Evolutionary conservation across 352 stramenopile genomes (phyloP).

Genomic region (Pythium guiyangense): DNA sequence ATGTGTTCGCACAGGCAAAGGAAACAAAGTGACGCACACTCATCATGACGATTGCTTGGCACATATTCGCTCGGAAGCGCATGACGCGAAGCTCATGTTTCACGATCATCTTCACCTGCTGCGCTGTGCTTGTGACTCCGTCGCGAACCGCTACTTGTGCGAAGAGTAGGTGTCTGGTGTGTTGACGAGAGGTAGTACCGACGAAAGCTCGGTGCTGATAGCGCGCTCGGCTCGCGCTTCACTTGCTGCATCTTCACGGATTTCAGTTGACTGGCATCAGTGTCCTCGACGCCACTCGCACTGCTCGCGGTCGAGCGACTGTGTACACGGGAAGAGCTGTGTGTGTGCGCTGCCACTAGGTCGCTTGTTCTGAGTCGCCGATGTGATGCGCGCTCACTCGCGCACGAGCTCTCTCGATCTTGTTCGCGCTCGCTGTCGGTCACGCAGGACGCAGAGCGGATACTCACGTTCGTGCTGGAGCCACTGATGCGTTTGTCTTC

Average conservation of each 20-base stretch:
- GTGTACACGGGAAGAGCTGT: neutral
- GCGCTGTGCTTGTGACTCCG: too few species aligned
- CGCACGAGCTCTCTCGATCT: neutral
- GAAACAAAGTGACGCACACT: too few species aligned
- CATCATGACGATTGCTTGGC: too few species aligned
- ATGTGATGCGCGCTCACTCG: neutral
- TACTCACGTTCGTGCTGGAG: too few species aligned
- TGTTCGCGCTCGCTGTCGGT: neutral
- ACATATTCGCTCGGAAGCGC: too few species aligned
- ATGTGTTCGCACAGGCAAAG: too few species aligned
- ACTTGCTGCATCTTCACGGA: conserved; percentile 12
- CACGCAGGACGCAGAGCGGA: neutral
- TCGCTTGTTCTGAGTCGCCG: conserved; percentile 6
- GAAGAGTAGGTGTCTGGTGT: too few species aligned
- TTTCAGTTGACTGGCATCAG: neutral
- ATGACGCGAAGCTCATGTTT: too few species aligned
- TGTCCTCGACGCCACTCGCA: neutral
- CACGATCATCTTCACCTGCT: too few species aligned
- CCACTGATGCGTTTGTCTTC: neutral
- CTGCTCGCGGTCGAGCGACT: neutral
- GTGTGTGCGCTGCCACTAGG: conserved; percentile 1
- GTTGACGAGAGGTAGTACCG: conserved; percentile 31
- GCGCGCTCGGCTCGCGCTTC: conserved; percentile 13
- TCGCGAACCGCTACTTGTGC: too few species aligned
- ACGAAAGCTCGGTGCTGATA: conserved; percentile 22